Base-by-base conservation (phyloP, 2,329 filamentous ascomycete species). In the Pseudogymnoascus sp. region DNA sequence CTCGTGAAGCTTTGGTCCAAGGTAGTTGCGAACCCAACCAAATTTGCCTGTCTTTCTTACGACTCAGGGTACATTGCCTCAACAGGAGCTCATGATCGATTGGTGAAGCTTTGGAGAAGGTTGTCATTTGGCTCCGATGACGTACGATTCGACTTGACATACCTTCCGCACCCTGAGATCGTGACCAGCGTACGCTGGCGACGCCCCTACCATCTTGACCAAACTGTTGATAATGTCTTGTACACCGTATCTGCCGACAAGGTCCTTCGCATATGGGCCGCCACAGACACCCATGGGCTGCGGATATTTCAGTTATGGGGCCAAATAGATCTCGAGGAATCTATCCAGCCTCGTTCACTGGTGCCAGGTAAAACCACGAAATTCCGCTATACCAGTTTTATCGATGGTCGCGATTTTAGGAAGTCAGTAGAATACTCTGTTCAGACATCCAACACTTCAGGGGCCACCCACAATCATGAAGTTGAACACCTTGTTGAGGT, bases 31-130 rank as follows among this genome's bases (percentile, higher is more conserved):
- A 92, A 83, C 70, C 82, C 88, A 0, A 85, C 85, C 38, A 89
- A 89, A 71, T 84, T 88, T 64, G 92, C 92, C 2, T 80, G 82
- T 7, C 86, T 97, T 68, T 96, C 93, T 1, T 91, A 91, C 67
- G 93, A 96, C 74, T 93, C 91, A 11, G 87, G 88, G 19, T 86
- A 96, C 65, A 91, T 97, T 62, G 93, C 92, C 17, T 93, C 90
- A 1, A 84, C 89, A 11, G 89, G 91, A 44, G 79, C 82, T 60
- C 85, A 90, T 72, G 95, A 97, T 74, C 83, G 88, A 61, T 78
- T 97, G 19, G 87, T 96, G 68, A 97, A 99, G 77, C 84, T 97
- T 70, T 99, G 96, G 95, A 86, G 92, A 67, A 84, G 93, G 62
- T 79, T 96, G 23, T 89, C 89, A 7, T 97, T 93, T 72, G 91